A percentile compares a stretch with the other conserved stretches of the same genome.
Conservation (phyloP, 1,139 yeast species). For the Cylindricascospora bacillispora region DNA sequence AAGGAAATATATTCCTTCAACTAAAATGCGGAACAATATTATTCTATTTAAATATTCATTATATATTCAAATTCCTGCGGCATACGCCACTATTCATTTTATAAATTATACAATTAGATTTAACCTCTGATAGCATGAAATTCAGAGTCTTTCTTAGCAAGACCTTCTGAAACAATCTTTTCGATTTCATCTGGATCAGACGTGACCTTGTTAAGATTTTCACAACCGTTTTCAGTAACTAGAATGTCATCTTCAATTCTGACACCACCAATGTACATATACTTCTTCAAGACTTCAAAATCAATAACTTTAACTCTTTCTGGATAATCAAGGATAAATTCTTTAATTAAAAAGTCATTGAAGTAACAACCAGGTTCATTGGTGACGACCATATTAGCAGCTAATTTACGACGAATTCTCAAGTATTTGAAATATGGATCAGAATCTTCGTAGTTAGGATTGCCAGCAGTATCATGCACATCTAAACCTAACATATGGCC, state of each 20-base stretch:
- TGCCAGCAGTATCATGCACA: slow-evolving; percentile 91
- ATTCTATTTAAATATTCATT: too few relatives aligned
- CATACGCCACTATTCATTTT: too few relatives aligned
- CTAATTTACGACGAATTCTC: slow-evolving; percentile 63
- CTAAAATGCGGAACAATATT: too few relatives aligned
- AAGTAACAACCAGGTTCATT: slow-evolving; percentile 95
- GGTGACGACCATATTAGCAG: slow-evolving; percentile 75
- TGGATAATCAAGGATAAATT: slow-evolving; percentile 42
- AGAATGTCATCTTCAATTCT: slow-evolving; percentile 89
- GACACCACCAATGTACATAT: slow-evolving; percentile 88
- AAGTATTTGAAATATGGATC: slow-evolving; percentile 64
- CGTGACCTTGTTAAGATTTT: slow-evolving; percentile 71
- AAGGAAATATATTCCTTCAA: too few relatives aligned
- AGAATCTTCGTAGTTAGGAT: slow-evolving; percentile 71
- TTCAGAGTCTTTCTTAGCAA: slow-evolving; percentile 45
- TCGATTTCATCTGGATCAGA: slow-evolving; percentile 76
- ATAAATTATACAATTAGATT: too few relatives aligned
- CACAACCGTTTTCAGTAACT: slow-evolving; percentile 64
- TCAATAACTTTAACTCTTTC: slow-evolving; percentile 50
- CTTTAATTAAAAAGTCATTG: slow-evolving; percentile 65
- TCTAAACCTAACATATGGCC: slow-evolving; percentile 93
- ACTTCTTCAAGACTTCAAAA: slow-evolving; percentile 52
- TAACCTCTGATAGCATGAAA: slow-evolving; percentile 49
- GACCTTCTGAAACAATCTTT: slow-evolving; percentile 58
- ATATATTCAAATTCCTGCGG: too few relatives aligned